These are phyloP conservation scores for Lichtheimia hyalospora DNA, from an alignment of 371 early-diverging fungal genomes.

Conservation along the genomic window DNA sequence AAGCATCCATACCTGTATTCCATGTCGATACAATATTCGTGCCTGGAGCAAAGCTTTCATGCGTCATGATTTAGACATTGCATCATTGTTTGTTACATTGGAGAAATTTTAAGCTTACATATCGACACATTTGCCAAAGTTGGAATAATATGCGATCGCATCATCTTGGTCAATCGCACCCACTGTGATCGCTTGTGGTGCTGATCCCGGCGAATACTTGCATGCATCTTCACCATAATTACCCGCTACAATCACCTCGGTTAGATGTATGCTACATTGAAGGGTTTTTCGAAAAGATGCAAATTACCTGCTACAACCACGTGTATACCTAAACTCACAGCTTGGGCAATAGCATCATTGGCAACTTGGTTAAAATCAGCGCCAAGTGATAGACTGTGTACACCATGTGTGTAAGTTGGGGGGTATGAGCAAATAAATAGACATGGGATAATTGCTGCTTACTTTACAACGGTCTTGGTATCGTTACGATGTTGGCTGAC, in stretches of 20 bases:
- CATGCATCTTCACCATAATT: conserved; percentile 80
- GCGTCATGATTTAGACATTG: neutral
- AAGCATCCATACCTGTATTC: conserved; percentile 28
- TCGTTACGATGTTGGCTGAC: conserved; percentile 34
- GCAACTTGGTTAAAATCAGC: conserved; percentile 57
- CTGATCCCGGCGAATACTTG: conserved; percentile 81
- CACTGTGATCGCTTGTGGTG: conserved; percentile 81
- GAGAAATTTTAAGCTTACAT: conserved; percentile 45
- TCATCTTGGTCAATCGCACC: conserved; percentile 82
- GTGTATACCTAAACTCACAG: conserved; percentile 53
- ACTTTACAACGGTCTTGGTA: conserved; percentile 42
- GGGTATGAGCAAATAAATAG: conserved; percentile 3
- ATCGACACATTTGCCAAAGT: conserved; percentile 80
- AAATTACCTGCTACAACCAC: conserved; percentile 50
- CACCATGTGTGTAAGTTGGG: conserved; percentile 18
- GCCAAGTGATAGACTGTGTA: conserved; percentile 54
- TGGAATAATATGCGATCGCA: conserved; percentile 71
- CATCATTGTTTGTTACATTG: neutral
- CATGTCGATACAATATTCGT: conserved; percentile 74
- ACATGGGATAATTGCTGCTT: conserved; percentile 6
- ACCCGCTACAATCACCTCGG: conserved; percentile 36
- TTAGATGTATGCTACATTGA: conserved; percentile 28
- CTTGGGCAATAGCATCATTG: conserved; percentile 56
- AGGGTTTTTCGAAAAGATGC: conserved; percentile 1
- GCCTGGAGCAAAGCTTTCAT: conserved; percentile 67